These are phyloP conservation scores for Plectosphaerella sp. DNA, from an alignment of 2,329 filamentous ascomycete genomes.

Conservation along the genomic window DNA sequence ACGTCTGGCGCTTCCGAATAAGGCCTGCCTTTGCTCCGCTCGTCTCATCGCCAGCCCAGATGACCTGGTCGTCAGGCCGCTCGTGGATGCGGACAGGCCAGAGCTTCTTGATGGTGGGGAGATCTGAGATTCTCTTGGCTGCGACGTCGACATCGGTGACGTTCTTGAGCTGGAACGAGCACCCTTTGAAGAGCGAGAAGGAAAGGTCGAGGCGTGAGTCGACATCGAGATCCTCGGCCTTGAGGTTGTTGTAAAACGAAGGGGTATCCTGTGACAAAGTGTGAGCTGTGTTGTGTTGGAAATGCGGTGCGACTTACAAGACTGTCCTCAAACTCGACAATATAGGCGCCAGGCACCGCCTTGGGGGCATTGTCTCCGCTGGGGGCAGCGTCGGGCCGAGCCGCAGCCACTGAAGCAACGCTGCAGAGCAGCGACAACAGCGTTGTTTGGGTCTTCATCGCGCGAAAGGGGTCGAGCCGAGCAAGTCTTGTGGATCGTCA, in stretches of 20 bases:
- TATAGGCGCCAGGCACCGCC: slow-evolving; percentile 15
- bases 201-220: slow-evolving; percentile 16
- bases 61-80: slow-evolving; percentile 24
- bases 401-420: too few species aligned
- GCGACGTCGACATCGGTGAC: slow-evolving; percentile 23
- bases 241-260: slow-evolving; percentile 13
- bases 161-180: slow-evolving; percentile 17
- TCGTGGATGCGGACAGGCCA: slow-evolving; percentile 21
- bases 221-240: slow-evolving; percentile 9
- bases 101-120: slow-evolving; percentile 18
- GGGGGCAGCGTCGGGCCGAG: too few species aligned
- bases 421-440: too few species aligned
- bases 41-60: slow-evolving; percentile 30
- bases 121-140: slow-evolving; percentile 15
- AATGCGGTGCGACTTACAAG: slow-evolving; percentile 27
- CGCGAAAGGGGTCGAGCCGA: too few species aligned
- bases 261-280: slow-evolving; percentile 2
- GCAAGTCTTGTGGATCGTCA: too few species aligned
- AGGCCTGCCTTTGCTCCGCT: background rate
- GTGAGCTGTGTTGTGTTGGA: background rate
- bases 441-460: too few species aligned
- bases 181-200: slow-evolving; percentile 18
- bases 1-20: slow-evolving; percentile 3
- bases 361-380: background rate
- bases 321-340: slow-evolving; percentile 17